Evolutionary conservation across 805 yeast genomes (phyloP), one percentile per base, ranked within the genome.

Genomic region (Saccharomycopsis microspora): DNA sequence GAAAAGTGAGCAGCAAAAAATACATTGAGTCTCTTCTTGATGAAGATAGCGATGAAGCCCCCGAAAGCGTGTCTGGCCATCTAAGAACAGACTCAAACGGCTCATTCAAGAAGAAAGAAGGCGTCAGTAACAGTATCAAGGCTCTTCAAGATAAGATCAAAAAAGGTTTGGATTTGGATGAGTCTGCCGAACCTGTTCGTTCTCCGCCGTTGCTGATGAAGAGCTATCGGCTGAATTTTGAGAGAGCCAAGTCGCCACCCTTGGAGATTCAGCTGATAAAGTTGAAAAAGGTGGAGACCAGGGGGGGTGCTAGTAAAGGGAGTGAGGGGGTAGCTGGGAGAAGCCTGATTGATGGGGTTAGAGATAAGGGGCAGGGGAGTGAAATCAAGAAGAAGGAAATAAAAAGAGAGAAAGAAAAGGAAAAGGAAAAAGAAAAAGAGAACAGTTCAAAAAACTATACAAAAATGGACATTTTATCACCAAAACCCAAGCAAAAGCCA

Each of bases 121-220:
- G 48, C 4, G 54, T 51, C 9, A 49, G 53, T 27, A 51, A 49
- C 34, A 52, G 53, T 38, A 50, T 52, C 10, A 52, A 50, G 33
- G 51, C 53, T 2, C 41, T 52, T 5, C 55, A 52, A 43, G 55
- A 52, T 32, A 52, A 52, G 44, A 52, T 52, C 28, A 52, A 52
- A 34, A 52, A 52, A 43, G 55, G 44, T 7, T 41, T 52, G 7
- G 55, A 52, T 45, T 31, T 52, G 31, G 45, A 41, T n/a, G 55
- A 52, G 10, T 41, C 50, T 3, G 47, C 37, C 19, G 43, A 43
- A 5, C 10, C 39, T 10, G 31, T 5, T 3, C 8, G 34, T n/a
- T 46, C 50, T 32, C 51, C 51, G 29, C 29, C 51, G 1, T 7
- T 40, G 19, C 43, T 47, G 4, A 42, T 46, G 9, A 49, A 47